Base-by-base conservation (phyloP, 352 stramenopile genomes). In the Globisporangium orthogonon region DNA sequence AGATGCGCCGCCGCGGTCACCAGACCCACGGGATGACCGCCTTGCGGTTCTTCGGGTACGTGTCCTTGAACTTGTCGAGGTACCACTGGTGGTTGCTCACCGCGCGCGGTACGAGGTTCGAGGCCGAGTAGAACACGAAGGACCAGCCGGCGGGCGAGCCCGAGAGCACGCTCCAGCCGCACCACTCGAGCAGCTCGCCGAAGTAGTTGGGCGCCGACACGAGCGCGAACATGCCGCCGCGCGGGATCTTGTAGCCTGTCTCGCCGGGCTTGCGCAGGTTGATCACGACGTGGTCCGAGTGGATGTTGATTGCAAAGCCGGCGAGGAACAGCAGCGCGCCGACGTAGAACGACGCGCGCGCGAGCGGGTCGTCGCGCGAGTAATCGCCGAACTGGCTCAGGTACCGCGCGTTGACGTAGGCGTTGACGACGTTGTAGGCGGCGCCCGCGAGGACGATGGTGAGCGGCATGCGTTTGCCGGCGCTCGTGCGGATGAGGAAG, bases 161-260 rank as follows among this genome's bases (percentile, higher is more conserved):
- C 35, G 75, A 72, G 51, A 88, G 50, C 47, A 91, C 29, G 17
- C 66, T 73, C 77, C 79, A 91, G 55, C 81, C 81, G 10, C 56
- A 65, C 81, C 81, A 91, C 58, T 91, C 78, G 50, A 91, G 58
- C n/a, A 88, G 67, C 51, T 91, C 81, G 11, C 76, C 78, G 35
- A 91, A 68, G 58, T 88, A 87, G 65, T 91, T 91, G 9, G 81
- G 74, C n/a, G 75, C 76, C 41, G 78, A 86, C n/a, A 91, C 67
- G 45, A 75, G 83, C 63, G 74, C 62, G 56, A 91, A 91, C 61
- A 91, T 59, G 18, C 73, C 78, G 3, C 78, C 78, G 46, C 62
- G 45, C 1, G 81, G 81, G 46, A 91, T 83, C 39, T 70, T 65
- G 57, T 89, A 91, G 31, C 59, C 71, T 9, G 64, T 76, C 51